phyloP scores from a whole-genome alignment of 1,139 yeast genomes.

The Oligophagozyma castellii region DNA sequence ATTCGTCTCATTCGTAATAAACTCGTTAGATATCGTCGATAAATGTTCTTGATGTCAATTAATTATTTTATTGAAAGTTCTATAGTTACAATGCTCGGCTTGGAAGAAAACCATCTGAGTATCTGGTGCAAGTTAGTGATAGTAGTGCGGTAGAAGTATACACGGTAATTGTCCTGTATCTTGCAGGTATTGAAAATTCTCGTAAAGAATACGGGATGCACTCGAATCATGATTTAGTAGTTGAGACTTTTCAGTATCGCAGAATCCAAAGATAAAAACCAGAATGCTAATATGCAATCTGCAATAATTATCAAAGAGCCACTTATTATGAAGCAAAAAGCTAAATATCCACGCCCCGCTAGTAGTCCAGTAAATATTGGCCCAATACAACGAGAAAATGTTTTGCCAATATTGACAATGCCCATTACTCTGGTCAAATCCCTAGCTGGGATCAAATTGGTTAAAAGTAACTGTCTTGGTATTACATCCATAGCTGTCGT shows the following conservation, averaged over 20 bases:
- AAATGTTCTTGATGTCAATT: too few relatives aligned
- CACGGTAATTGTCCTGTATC: neutral
- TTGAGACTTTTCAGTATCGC: too few relatives aligned
- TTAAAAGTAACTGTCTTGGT: slow-evolving; percentile 68
- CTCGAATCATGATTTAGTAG: too few relatives aligned
- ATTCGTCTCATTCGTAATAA: too few relatives aligned
- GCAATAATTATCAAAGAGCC: slow-evolving; percentile 37
- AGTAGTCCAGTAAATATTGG: slow-evolving; percentile 67
- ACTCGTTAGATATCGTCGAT: too few relatives aligned
- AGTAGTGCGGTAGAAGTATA: too few relatives aligned
- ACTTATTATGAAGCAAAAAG: slow-evolving; percentile 49
- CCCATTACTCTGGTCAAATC: slow-evolving; percentile 76
- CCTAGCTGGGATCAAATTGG: slow-evolving; percentile 46
- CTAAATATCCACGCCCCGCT: slow-evolving; percentile 39
- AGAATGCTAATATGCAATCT: slow-evolving; percentile 21
- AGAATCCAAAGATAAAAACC: slow-evolving; percentile 23
- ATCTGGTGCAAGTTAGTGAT: too few relatives aligned
- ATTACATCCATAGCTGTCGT: slow-evolving; percentile 80
- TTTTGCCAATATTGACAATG: slow-evolving; percentile 71
- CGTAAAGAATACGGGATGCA: too few relatives aligned
- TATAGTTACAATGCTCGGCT: too few relatives aligned
- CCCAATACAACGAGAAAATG: slow-evolving; percentile 71
- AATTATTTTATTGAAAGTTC: too few relatives aligned
- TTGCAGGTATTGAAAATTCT: slow-evolving; percentile 1
- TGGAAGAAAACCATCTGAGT: too few relatives aligned